These are phyloP conservation scores for Leccinum rimulosum DNA, from an alignment of 768 basidiomycete species.

Conservation along the genomic window DNA sequence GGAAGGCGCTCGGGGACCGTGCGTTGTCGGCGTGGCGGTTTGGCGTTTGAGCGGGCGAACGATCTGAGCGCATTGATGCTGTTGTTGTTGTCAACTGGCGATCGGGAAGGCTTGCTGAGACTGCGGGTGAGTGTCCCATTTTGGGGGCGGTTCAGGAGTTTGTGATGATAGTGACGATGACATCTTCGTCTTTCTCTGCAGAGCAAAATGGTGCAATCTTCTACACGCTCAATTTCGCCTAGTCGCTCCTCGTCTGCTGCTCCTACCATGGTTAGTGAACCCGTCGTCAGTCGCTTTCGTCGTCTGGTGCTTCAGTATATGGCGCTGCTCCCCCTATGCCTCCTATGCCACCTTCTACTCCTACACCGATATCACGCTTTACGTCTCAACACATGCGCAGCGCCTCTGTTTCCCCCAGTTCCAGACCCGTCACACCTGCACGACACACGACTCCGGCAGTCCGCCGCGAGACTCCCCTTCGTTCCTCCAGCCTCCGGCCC, in stretches of 20 bases:
- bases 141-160: background rate
- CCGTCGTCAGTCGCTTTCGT: no score
- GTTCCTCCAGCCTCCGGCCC: constrained; percentile 27
- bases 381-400: constrained; percentile 56
- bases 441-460: constrained; percentile 27
- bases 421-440: constrained; percentile 35
- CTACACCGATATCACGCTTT: constrained; percentile 51
- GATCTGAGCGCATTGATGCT: constrained; percentile 89
- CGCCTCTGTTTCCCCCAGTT: constrained; percentile 42
- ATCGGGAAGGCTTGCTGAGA: constrained; percentile 67
- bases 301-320: constrained; percentile 32
- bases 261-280: no score
- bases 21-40: constrained; percentile 92
- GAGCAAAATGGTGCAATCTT: constrained; percentile 67
- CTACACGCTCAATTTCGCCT: no score
- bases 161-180: background rate
- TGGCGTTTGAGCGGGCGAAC: constrained; percentile 80
- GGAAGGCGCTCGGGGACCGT: constrained; percentile 93
- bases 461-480: constrained; percentile 31
- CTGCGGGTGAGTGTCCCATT: constrained; percentile 56
- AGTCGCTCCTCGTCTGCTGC: no score
- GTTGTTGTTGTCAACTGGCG: constrained; percentile 76
- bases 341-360: constrained; percentile 44
- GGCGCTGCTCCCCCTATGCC: constrained; percentile 27
- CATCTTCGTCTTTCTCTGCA: constrained; percentile 24